A percentile compares a stretch with the other conserved stretches of the same genome.
Evolutionary conservation across 495 filamentous ascomycete genomes (phyloP).

Genomic region (Glutinoglossum americanum): DNA sequence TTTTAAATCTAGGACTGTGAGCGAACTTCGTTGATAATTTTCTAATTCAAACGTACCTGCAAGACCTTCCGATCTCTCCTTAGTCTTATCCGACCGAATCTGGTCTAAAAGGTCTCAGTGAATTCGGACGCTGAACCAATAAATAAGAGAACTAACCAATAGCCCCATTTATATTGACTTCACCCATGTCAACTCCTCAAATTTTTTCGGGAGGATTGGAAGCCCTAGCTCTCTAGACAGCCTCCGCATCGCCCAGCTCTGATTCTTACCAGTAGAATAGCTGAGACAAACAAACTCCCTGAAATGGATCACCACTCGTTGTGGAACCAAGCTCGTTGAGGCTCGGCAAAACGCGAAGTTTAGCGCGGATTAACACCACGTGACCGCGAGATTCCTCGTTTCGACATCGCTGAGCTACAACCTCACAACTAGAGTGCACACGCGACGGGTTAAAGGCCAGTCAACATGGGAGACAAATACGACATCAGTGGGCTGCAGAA

Average conservation of each 20-base stretch:
- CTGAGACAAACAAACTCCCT: no score
- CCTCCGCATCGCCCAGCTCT: neutral
- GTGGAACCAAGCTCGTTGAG: neutral
- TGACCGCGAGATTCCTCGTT: neutral
- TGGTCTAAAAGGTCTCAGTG: conserved; percentile 10
- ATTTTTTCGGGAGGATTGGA: neutral
- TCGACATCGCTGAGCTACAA: neutral
- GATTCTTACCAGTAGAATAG: neutral
- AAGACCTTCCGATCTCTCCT: conserved; percentile 29
- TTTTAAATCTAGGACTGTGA: conserved; percentile 28
- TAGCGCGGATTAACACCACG: neutral
- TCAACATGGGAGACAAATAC: neutral
- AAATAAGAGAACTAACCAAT: conserved; percentile 7
- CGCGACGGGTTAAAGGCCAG: neutral
- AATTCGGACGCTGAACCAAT: neutral
- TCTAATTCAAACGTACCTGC: conserved; percentile 20
- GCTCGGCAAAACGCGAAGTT: neutral
- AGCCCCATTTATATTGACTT: conserved; percentile 10
- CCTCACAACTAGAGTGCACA: neutral
- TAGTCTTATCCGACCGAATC: conserved; percentile 31
- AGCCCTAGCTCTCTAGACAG: neutral
- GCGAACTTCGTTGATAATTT: neutral
- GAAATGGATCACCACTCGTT: neutral
- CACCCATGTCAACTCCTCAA: conserved; percentile 2
- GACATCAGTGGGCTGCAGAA: conserved; percentile 37